These are phyloP conservation scores for Pichia kluyveri DNA, from an alignment of 805 yeast species.

Conservation along the genomic window DNA sequence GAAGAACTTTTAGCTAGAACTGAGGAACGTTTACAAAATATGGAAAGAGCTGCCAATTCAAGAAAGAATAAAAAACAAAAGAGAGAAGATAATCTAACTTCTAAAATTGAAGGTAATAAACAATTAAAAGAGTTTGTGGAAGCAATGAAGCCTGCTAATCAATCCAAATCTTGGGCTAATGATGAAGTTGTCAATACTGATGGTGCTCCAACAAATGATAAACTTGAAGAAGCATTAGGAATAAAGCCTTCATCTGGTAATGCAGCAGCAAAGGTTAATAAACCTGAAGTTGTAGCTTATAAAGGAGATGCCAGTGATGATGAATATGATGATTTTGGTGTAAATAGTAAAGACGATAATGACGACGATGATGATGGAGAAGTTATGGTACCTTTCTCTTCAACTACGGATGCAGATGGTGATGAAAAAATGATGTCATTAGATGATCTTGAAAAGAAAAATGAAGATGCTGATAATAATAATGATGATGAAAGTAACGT, in stretches of 20 bases:
- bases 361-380: conserved; percentile 29
- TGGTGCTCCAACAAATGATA: conserved; percentile 38
- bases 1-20: conserved; percentile 42
- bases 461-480: conserved; percentile 1
- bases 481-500: conserved; percentile 15
- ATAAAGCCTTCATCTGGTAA: conserved; percentile 10
- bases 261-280: conserved; percentile 2
- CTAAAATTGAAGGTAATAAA: conserved; percentile 54
- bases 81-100: conserved; percentile 36
- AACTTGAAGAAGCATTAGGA: conserved; percentile 34
- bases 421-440: conserved; percentile 39
- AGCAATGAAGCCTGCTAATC: conserved; percentile 68
- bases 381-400: conserved; percentile 31
- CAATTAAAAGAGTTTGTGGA: conserved; percentile 74
- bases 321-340: conserved; percentile 39
- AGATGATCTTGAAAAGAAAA: neutral
- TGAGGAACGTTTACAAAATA: conserved; percentile 39
- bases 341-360: conserved; percentile 13
- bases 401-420: conserved; percentile 34
- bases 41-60: conserved; percentile 40
- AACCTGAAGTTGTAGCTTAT: conserved; percentile 1
- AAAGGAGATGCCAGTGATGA: conserved; percentile 40
- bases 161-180: conserved; percentile 68
- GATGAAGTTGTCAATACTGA: conserved; percentile 41
- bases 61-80: conserved; percentile 33